Percentiles rank a stretch among this genome's conserved stretches.
These are phyloP conservation scores for Blastobotrys capitulatus DNA, from an alignment of 1,139 yeast species.

Conservation along the genomic window DNA sequence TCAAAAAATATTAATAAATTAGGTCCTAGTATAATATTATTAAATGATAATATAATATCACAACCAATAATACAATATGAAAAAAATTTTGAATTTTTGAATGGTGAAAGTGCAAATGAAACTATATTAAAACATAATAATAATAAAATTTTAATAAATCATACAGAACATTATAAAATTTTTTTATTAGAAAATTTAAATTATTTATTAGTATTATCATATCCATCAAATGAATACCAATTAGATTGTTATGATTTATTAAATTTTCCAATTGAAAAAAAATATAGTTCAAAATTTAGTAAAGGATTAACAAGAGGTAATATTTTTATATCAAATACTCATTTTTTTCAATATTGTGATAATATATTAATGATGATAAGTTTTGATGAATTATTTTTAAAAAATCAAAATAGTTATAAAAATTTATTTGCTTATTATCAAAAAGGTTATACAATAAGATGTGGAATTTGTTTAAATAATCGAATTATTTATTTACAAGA, in stretches of 20 bases:
- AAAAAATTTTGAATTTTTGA: neutral
- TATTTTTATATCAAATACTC: neutral
- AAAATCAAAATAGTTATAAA: neutral
- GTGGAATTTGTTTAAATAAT: neutral
- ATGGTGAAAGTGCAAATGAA: neutral
- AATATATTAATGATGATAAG: neutral
- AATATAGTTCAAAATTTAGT: neutral
- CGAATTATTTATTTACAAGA: conserved; percentile 1
- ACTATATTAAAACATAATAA: neutral
- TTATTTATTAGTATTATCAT: neutral
- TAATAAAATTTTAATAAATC: neutral
- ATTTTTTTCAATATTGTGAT: neutral
- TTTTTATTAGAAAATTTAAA: neutral
- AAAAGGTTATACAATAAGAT: neutral
- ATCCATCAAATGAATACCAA: neutral
- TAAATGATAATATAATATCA: too few species aligned
- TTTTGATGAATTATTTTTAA: neutral
- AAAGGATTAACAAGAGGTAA: neutral
- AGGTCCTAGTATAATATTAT: too few species aligned
- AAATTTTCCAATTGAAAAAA: neutral
- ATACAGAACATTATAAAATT: conserved; percentile 1
- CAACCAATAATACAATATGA: neutral
- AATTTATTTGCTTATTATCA: neutral
- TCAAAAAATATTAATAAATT: too few species aligned
- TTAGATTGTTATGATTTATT: neutral